These are phyloP conservation scores for Seminavis robusta DNA, from an alignment of 108 stramenopile genomes.

Conservation along the genomic window DNA sequence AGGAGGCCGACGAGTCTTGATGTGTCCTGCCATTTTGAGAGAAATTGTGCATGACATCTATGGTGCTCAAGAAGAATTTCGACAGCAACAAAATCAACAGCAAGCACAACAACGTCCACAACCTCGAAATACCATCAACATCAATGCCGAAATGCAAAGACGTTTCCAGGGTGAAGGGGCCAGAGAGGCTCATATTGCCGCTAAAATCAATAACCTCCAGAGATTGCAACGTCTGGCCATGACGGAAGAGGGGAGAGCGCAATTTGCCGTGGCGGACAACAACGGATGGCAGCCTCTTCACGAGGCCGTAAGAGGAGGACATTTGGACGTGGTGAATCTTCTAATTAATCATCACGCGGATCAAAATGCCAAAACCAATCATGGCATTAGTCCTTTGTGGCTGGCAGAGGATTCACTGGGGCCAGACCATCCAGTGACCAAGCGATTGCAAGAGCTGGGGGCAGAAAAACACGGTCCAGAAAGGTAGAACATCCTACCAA, in stretches of 20 bases:
- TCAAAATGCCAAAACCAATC: conserved; percentile 41
- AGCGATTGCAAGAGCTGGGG: no score
- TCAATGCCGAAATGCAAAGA: background rate
- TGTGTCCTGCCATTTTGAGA: conserved; percentile 17
- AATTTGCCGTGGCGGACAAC: no score
- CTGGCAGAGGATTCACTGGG: conserved; percentile 22
- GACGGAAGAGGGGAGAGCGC: no score
- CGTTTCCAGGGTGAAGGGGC: background rate
- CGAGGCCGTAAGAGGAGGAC: conserved; percentile 50
- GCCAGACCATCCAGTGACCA: conserved; percentile 32
- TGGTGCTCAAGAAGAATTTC: background rate
- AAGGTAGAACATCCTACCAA: no score
- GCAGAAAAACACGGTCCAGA: no score
- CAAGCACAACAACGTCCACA: no score
- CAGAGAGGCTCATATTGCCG: no score
- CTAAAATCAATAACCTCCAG: no score
- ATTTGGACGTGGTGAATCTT: conserved; percentile 45
- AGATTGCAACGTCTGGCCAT: no score
- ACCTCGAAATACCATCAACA: background rate
- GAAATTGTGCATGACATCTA: background rate
- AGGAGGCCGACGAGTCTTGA: conserved; percentile 19
- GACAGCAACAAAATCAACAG: no score
- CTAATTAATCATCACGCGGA: conserved; percentile 54
- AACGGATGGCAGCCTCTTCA: conserved; percentile 67
- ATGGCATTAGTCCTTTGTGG: conserved; percentile 26